Percentiles rank a stretch among this genome's conserved stretches.
These are phyloP conservation scores for Castanea crenata DNA, from an alignment of 306 rosid species.

Conservation along the genomic window DNA sequence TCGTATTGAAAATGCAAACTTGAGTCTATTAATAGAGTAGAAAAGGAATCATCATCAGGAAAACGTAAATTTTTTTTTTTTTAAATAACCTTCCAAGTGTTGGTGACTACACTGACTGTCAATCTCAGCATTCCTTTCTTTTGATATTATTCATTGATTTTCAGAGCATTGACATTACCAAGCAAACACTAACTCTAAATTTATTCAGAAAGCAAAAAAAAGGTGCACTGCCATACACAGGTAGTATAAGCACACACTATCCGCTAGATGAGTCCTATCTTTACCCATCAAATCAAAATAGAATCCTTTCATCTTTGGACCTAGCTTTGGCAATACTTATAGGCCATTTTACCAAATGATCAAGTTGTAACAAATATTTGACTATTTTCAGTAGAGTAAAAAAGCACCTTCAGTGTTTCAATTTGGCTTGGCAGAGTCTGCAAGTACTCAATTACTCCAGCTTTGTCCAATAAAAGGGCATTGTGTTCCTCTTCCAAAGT, in stretches of 20 bases:
- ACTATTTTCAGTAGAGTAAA: neutral
- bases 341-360: neutral
- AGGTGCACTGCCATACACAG: neutral
- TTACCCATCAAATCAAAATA: neutral
- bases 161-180: conserved; percentile 8
- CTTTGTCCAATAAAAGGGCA: conserved; percentile 62
- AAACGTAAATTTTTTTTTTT: neutral
- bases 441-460: conserved; percentile 70
- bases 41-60: neutral
- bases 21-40: neutral
- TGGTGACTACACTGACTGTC: too few species aligned
- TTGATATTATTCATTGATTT: too few species aligned
- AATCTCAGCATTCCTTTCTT: too few species aligned
- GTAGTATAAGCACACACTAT: neutral
- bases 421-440: conserved; percentile 64
- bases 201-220: neutral
- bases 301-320: neutral
- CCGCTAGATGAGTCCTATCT: neutral
- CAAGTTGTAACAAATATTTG: neutral
- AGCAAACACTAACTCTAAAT: neutral
- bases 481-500: conserved; percentile 70
- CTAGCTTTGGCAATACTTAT: neutral
- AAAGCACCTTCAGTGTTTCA: conserved; percentile 62
- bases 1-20: conserved; percentile 8
- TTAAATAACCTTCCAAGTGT: too few species aligned